phyloP scores from a whole-genome alignment of 2,329 filamentous ascomycete genomes.

The Penicillium sp. region DNA sequence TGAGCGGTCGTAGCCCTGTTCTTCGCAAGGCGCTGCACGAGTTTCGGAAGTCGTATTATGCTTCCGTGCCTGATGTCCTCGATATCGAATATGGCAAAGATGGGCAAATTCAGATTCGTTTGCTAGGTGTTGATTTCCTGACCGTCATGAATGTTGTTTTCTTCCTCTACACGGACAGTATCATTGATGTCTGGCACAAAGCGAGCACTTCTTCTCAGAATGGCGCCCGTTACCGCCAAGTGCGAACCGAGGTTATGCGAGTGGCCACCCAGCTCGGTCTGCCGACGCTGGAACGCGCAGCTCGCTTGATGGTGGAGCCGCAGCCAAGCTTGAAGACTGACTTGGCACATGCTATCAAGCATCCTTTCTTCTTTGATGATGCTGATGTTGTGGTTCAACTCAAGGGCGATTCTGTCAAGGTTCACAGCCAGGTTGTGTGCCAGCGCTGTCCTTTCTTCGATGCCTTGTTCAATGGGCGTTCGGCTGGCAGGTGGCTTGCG shows the following conservation, averaged over 20 bases:
- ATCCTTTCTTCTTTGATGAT: conserved; percentile 71
- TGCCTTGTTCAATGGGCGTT: conserved; percentile 83
- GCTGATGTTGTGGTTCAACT: conserved; percentile 78
- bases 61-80: conserved; percentile 60
- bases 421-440: conserved; percentile 77
- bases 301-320: conserved; percentile 69
- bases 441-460: conserved; percentile 90
- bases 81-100: conserved; percentile 53
- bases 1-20: conserved; percentile 70
- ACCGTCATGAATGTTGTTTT: conserved; percentile 76
- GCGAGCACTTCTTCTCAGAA: conserved; percentile 63
- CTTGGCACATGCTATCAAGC: conserved; percentile 65
- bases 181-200: conserved; percentile 85
- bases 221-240: conserved; percentile 72
- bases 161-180: conserved; percentile 75
- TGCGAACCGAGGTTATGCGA: conserved; percentile 84
- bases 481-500: conserved; percentile 78
- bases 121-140: conserved; percentile 71
- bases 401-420: conserved; percentile 63
- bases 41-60: conserved; percentile 55
- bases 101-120: conserved; percentile 59
- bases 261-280: conserved; percentile 71
- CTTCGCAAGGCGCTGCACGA: conserved; percentile 62
- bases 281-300: conserved; percentile 69
- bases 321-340: conserved; percentile 65